These are phyloP conservation scores for Staphylotrichum tortipilum DNA, from an alignment of 495 filamentous ascomycete species.

Conservation along the genomic window DNA sequence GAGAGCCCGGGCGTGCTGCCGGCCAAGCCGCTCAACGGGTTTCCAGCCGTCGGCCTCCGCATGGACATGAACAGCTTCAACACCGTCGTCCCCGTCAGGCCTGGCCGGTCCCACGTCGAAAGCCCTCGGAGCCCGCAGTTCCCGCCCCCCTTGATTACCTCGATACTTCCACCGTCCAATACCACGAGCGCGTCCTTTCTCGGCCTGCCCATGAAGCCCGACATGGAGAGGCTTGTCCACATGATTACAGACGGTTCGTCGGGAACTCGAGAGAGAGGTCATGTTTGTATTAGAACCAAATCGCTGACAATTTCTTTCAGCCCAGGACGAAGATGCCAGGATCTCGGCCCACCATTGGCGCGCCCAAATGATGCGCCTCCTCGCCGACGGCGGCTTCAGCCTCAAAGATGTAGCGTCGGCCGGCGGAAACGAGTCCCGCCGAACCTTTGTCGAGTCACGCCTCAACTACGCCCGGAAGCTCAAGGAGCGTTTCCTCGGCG, in stretches of 20 bases:
- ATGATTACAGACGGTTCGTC: slow-evolving; percentile 9
- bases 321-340: slow-evolving; percentile 1
- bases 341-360: slow-evolving; percentile 5
- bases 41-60: not conserved
- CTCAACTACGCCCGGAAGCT: slow-evolving; percentile 11
- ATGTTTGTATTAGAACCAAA: too few species aligned
- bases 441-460: slow-evolving; percentile 7
- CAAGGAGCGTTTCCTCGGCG: slow-evolving; percentile 14
- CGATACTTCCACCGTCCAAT: not conserved
- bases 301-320: not conserved
- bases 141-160: slow-evolving; percentile 2
- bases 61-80: not conserved
- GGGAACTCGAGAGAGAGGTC: too few species aligned
- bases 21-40: not conserved
- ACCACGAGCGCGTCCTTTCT: not conserved
- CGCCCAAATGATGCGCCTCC: slow-evolving; percentile 10
- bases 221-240: slow-evolving; percentile 12
- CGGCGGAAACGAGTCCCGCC: not conserved
- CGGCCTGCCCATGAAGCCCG: not conserved
- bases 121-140: slow-evolving; percentile 4
- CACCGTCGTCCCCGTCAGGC: slow-evolving; percentile 1
- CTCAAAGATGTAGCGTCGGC: not conserved
- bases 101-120: not conserved
- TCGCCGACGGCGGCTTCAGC: slow-evolving; percentile 9
- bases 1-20: slow-evolving; percentile 2